A percentile compares a stretch with the other conserved stretches of the same genome.
Evolutionary conservation across 768 basidiomycete genomes (phyloP).

Genomic region (Trametes cingulata): DNA sequence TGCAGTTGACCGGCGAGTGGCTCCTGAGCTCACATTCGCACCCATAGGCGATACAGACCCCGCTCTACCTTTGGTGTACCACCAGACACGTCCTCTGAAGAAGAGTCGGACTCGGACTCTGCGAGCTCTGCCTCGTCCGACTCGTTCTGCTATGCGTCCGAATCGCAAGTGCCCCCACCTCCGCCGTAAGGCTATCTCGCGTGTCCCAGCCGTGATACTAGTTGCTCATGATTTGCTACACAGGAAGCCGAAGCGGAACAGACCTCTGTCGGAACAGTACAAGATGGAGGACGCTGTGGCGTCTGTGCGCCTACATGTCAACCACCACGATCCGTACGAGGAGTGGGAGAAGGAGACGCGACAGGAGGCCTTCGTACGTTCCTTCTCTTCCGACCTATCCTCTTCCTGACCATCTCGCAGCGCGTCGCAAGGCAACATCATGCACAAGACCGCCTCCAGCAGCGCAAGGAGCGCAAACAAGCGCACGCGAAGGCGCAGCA

Average conservation of each 20-base stretch:
- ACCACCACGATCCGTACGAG: constrained; percentile 48
- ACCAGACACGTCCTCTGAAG: constrained; percentile 50
- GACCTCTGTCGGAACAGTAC: constrained; percentile 35
- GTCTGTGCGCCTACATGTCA: constrained; percentile 45
- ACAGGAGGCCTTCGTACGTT: constrained; percentile 47
- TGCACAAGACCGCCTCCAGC: constrained; percentile 20
- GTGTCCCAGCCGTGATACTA: not conserved
- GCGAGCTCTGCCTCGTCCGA: constrained; percentile 36
- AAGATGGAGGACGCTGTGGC: constrained; percentile 47
- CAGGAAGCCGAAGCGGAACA: constrained; percentile 27
- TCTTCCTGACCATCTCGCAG: constrained; percentile 25
- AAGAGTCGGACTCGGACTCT: constrained; percentile 44
- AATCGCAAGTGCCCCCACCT: constrained; percentile 39
- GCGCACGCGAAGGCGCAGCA: constrained; percentile 27
- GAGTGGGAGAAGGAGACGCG: constrained; percentile 52
- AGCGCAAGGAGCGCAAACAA: constrained; percentile 17
- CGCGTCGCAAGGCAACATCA: constrained; percentile 40
- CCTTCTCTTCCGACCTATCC: not conserved
- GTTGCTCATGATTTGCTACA: not conserved
- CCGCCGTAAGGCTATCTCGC: constrained; percentile 37
- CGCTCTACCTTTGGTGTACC: constrained; percentile 57
- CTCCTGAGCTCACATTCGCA: constrained; percentile 11
- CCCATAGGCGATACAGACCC: constrained; percentile 30
- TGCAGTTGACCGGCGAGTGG: not conserved
- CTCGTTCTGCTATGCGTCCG: constrained; percentile 46